phyloP scores from a whole-genome alignment of 805 yeast species.

The Metschnikowia similis region DNA sequence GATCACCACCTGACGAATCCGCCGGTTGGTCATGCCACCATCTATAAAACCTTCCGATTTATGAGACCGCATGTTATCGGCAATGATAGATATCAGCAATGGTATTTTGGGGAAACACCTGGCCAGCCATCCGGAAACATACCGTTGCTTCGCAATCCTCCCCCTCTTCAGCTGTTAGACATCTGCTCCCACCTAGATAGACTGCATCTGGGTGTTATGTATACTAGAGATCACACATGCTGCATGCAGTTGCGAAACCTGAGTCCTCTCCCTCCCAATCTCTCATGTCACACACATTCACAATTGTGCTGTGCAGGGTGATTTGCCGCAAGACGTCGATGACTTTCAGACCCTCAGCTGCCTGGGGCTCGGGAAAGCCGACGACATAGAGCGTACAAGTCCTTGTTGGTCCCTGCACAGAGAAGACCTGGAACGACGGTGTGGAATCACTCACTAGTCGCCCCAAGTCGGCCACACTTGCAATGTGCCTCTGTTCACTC shows the following conservation, averaged over 20 bases:
- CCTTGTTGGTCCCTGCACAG: neutral
- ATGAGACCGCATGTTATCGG: neutral
- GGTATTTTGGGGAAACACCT: too few species aligned
- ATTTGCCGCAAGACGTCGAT: neutral
- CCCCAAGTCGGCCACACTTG: neutral
- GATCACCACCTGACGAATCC: slow-evolving; percentile 28
- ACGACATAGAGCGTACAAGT: neutral
- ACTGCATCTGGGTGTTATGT: too few species aligned
- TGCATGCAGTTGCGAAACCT: neutral
- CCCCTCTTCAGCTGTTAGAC: neutral
- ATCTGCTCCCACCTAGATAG: neutral
- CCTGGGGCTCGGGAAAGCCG: neutral
- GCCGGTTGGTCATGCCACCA: too few species aligned
- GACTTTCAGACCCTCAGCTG: neutral
- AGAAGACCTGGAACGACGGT: neutral
- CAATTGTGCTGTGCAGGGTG: neutral
- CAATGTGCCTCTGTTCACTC: neutral
- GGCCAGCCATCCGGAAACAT: too few species aligned
- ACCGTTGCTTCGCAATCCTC: too few species aligned
- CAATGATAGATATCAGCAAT: too few species aligned
- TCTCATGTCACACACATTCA: slow-evolving; percentile 2
- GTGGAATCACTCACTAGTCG: neutral
- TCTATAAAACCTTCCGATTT: too few species aligned
- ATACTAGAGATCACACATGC: neutral
- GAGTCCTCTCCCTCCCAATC: neutral